A percentile compares a stretch with the other conserved stretches of the same genome.
phyloP scores from a whole-genome alignment of 75 land plant genomes.

The Sequoia sempervirens region DNA sequence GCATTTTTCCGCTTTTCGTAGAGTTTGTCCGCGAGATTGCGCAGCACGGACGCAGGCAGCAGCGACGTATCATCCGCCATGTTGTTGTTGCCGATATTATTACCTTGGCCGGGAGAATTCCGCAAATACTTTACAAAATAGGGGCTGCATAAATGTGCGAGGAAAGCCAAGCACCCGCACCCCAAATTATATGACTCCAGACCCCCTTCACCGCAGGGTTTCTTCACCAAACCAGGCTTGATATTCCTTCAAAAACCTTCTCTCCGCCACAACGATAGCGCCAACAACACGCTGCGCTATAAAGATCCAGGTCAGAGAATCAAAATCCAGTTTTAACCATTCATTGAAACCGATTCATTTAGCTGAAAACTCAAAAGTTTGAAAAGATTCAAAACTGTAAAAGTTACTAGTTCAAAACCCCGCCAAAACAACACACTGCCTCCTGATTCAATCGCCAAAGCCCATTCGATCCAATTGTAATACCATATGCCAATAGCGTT shows the following conservation, averaged over 20 bases:
- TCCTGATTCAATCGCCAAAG: not conserved
- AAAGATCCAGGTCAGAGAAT: not conserved
- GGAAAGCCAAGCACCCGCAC: conserved; percentile 3
- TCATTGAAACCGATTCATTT: not conserved
- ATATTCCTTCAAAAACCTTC: not conserved
- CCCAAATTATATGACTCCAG: not conserved
- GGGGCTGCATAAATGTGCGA: conserved; percentile 1
- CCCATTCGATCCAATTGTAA: not conserved
- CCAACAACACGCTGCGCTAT: not conserved
- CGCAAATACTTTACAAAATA: not conserved
- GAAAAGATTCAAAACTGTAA: not conserved
- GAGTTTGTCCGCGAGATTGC: conserved; percentile 93
- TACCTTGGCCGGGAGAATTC: not conserved
- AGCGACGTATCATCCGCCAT: conserved; percentile 69
- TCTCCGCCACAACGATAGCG: not conserved
- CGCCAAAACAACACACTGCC: not conserved
- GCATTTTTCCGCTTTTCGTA: conserved; percentile 99
- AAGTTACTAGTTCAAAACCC: not conserved
- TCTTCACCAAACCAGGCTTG: not conserved
- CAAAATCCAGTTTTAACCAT: not conserved
- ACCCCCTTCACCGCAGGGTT: not conserved
- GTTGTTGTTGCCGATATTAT: not conserved
- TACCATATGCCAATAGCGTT: not conserved
- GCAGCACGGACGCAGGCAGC: conserved; percentile 63
- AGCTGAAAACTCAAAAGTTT: not conserved